Evolutionary conservation across 495 filamentous ascomycete genomes (phyloP).

Genomic region (Neurospora intermedia): DNA sequence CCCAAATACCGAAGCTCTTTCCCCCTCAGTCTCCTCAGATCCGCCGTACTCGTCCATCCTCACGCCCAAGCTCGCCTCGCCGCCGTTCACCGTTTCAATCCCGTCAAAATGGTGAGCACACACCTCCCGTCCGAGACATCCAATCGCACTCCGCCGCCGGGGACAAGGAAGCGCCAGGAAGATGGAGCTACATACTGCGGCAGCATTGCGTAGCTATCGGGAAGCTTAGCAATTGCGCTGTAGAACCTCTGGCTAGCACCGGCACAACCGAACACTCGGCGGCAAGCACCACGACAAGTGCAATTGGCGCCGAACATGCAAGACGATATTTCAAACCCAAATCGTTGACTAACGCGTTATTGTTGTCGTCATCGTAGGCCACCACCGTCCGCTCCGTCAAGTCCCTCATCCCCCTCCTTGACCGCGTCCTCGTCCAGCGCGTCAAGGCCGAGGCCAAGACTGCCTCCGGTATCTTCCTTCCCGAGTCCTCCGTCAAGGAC

Average conservation of each 20-base stretch:
- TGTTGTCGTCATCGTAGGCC: slow-evolving; percentile 25
- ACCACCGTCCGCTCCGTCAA: slow-evolving; percentile 89
- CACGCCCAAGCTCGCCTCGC: not conserved
- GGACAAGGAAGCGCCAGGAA: not conserved
- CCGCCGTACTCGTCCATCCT: not conserved
- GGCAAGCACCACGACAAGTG: not conserved
- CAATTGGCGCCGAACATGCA: not conserved
- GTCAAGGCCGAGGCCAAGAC: slow-evolving; percentile 96
- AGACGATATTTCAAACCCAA: not conserved
- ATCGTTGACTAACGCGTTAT: not conserved
- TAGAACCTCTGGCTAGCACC: not conserved
- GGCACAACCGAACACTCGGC: not conserved
- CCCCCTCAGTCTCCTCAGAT: not conserved
- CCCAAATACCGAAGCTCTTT: not conserved
- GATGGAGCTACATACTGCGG: not conserved
- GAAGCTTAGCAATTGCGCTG: not conserved
- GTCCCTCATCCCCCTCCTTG: slow-evolving; percentile 88
- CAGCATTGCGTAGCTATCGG: not conserved
- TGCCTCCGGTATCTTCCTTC: slow-evolving; percentile 90
- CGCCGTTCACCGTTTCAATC: not conserved
- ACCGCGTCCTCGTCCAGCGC: slow-evolving; percentile 97
- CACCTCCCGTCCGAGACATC: not conserved
- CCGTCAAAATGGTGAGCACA: not conserved
- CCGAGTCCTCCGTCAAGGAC: slow-evolving; percentile 94
- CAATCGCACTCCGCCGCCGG: not conserved